phyloP scores from a whole-genome alignment of 345 rosid genomes.

The Abelmoschus esculentus region DNA sequence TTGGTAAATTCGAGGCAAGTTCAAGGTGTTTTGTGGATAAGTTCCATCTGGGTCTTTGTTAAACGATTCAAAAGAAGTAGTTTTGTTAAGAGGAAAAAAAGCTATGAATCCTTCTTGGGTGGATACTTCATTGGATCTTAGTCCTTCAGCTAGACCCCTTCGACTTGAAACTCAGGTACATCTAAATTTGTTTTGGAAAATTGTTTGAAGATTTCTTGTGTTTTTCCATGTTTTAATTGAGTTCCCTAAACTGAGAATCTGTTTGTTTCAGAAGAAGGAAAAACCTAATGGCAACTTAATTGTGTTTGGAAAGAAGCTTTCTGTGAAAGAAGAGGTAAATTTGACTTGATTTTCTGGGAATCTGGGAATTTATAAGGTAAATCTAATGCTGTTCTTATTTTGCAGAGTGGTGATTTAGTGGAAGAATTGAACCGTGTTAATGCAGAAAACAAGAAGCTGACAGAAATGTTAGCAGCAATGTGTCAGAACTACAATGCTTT shows the following conservation, averaged over 20 bases:
- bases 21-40: not conserved
- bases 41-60: not conserved
- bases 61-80: not conserved
- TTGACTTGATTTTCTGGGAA: not conserved
- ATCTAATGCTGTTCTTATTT: not conserved
- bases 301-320: conserved; percentile 23
- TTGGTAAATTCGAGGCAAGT: conserved; percentile 13
- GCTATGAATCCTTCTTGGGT: conserved; percentile 48
- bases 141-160: conserved; percentile 28
- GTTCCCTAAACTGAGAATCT: not conserved
- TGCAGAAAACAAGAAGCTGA: conserved; percentile 80
- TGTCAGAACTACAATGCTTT: conserved; percentile 72
- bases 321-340: conserved; percentile 40
- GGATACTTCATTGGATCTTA: conserved; percentile 57
- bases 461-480: conserved; percentile 66
- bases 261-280: conserved; percentile 25
- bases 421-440: conserved; percentile 76
- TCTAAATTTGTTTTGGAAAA: not conserved
- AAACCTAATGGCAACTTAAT: conserved; percentile 15
- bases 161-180: conserved; percentile 34
- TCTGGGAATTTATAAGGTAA: not conserved
- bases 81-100: not conserved
- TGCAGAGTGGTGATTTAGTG: conserved; percentile 41
- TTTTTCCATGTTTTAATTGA: too few relatives aligned
- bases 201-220: not conserved